Evolutionary conservation across 2,329 filamentous ascomycete genomes (phyloP), one percentile per base, ranked within the genome.

Genomic region (Gaeumannomyces sp.): DNA sequence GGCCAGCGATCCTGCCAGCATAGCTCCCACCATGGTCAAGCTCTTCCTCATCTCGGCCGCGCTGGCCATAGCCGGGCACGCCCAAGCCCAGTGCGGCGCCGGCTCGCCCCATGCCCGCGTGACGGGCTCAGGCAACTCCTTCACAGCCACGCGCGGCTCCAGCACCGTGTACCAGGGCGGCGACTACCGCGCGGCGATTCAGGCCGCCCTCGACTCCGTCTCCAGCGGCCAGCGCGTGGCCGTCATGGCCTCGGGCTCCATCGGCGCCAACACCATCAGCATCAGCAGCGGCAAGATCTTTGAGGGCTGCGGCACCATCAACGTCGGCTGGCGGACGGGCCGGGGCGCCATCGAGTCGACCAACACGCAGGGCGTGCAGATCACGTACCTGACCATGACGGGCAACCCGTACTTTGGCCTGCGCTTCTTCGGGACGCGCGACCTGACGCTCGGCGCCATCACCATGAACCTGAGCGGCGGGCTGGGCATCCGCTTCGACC

Each of bases 341-440:
- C 78, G 77, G 27, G 84, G 84, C 25, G 81, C 83, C 60, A 85
- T 86, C 61, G 83, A 86, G 72, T 78, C 79, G 0, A 75, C 79
- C 2, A 74, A 64, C 68, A 80, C 81, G 11, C 69, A 72, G 2
- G 79, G 78, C 66, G 83, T 84, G 22, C 73, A 78, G 58, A 86
- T 86, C 61, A 83, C 83, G 0, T 85, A 83, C 69, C 77, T 86
- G 4, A 82, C 72, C 63, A 81, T 86, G 81, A 84, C 83, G 3
- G 84, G 84, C 2, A 81, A 77, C 68, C 83, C 83, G 0, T 85
- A 85, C 72, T 86, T 86, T 64, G 83, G 82, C 3, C 69, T 86
- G 62, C 79, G 82, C 16, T 84, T 85, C 75, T 85, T 78, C 33
- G 84, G 84, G 16, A 81, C 79, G 0, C 74, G 72, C 19, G 76